A percentile compares a stretch with the other conserved stretches of the same genome.
Evolutionary conservation across 495 filamentous ascomycete genomes (phyloP).

Genomic region (Aspergillus baeticus): DNA sequence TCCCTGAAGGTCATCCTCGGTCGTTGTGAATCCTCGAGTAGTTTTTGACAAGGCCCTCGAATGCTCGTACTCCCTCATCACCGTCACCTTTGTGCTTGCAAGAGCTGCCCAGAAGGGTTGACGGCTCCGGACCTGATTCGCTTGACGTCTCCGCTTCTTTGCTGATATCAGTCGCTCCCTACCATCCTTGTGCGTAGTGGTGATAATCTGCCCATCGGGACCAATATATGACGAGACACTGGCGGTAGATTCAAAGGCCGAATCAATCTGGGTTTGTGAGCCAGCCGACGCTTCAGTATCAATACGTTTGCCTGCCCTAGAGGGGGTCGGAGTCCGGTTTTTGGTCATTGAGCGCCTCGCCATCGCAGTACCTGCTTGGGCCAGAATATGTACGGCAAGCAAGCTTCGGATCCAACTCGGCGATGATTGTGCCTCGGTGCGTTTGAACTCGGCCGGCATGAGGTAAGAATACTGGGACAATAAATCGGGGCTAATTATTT

Average conservation of each 20-base stretch:
- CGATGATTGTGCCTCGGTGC: constrained; percentile 45
- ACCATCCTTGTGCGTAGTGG: constrained; percentile 46
- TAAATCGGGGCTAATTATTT: constrained; percentile 44
- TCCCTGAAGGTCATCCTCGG: constrained; percentile 78
- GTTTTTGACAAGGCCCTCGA: constrained; percentile 75
- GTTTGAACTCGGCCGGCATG: constrained; percentile 43
- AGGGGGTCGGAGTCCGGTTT: constrained; percentile 44
- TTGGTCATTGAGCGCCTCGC: constrained; percentile 52
- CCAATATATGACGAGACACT: constrained; percentile 48
- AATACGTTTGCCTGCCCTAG: constrained; percentile 45
- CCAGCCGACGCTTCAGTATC: constrained; percentile 59
- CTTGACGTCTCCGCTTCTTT: constrained; percentile 87
- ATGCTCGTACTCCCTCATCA: constrained; percentile 89
- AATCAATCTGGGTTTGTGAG: constrained; percentile 46
- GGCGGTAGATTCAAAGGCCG: constrained; percentile 43
- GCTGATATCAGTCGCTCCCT: constrained; percentile 57
- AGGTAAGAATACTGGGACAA: constrained; percentile 45
- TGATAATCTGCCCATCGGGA: constrained; percentile 51
- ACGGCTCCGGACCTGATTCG: constrained; percentile 80
- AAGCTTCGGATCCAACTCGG: constrained; percentile 59
- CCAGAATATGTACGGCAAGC: constrained; percentile 85
- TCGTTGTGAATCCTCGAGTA: constrained; percentile 63
- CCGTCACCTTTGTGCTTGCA: constrained; percentile 90
- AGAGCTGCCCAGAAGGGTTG: constrained; percentile 95
- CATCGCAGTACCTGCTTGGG: constrained; percentile 65